Evolutionary conservation across 2,329 filamentous ascomycete genomes (phyloP).

Genomic region (Monilinia fructigena): DNA sequence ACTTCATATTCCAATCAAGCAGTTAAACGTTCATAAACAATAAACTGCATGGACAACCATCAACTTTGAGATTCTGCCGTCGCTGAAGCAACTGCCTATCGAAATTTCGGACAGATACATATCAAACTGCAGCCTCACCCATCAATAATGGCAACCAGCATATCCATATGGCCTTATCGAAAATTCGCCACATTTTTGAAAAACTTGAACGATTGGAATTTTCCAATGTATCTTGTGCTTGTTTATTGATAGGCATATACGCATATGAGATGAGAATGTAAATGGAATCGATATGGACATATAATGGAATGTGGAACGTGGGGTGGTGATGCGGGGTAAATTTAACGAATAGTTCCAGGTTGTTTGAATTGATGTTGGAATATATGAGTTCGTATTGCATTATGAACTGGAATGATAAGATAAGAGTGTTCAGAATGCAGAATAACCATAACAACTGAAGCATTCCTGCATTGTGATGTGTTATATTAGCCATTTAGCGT

Average conservation of each 20-base stretch:
- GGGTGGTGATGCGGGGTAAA: neutral
- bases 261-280: neutral
- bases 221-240: neutral
- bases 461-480: neutral
- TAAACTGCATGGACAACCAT: no score
- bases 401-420: neutral
- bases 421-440: neutral
- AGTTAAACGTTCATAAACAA: no score
- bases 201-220: neutral
- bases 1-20: no score
- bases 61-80: neutral
- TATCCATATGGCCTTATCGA: neutral
- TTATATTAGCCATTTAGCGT: neutral
- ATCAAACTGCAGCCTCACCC: neutral
- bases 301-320: neutral
- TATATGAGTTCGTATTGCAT: neutral
- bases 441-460: no score
- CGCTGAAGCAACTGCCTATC: neutral
- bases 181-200: neutral
- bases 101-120: neutral
- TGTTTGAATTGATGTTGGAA: neutral
- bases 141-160: neutral
- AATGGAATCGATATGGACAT: neutral
- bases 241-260: neutral
- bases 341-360: neutral